Evolutionary conservation across 345 rosid genomes (phyloP).

Genomic region (Citrus hindsii): DNA sequence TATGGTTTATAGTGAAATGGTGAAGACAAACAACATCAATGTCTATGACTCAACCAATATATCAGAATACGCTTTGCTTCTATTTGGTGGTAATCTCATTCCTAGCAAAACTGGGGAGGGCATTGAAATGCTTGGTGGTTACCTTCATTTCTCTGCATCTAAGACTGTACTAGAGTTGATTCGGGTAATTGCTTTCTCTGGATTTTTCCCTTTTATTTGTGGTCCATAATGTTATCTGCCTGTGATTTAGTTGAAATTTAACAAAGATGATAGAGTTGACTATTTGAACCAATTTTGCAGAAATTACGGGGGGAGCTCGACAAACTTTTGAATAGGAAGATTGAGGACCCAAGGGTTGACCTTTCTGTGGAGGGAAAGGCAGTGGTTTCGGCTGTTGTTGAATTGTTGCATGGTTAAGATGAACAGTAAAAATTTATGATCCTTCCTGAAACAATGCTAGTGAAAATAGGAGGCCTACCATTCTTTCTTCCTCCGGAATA

Average conservation of each 20-base stretch:
- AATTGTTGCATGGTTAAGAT: slow-evolving; percentile 63
- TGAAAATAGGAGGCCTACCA: background rate
- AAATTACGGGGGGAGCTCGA: slow-evolving; percentile 78
- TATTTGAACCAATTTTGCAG: slow-evolving; percentile 32
- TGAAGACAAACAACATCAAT: slow-evolving; percentile 75
- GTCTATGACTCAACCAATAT: slow-evolving; percentile 88
- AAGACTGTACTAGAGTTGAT: slow-evolving; percentile 75
- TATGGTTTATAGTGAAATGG: slow-evolving; percentile 88
- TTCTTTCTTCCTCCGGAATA: background rate
- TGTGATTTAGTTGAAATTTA: background rate
- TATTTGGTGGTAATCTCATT: slow-evolving; percentile 81
- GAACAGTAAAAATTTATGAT: slow-evolving; percentile 14
- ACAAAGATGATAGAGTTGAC: background rate
- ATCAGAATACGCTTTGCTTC: slow-evolving; percentile 91
- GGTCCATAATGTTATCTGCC: background rate
- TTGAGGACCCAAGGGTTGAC: slow-evolving; percentile 81
- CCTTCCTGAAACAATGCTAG: too few species aligned
- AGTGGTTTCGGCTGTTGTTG: slow-evolving; percentile 84
- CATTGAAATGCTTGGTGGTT: slow-evolving; percentile 95
- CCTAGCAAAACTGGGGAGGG: slow-evolving; percentile 77
- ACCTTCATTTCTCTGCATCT: slow-evolving; percentile 94
- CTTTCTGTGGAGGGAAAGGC: slow-evolving; percentile 76
- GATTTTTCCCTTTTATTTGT: background rate
- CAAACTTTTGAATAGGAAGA: slow-evolving; percentile 73
- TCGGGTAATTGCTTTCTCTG: slow-evolving; percentile 36